A percentile compares a stretch with the other conserved stretches of the same genome.
Conservation (phyloP, 2,329 filamentous ascomycete genomes). For the Zymoseptoria brevis region DNA sequence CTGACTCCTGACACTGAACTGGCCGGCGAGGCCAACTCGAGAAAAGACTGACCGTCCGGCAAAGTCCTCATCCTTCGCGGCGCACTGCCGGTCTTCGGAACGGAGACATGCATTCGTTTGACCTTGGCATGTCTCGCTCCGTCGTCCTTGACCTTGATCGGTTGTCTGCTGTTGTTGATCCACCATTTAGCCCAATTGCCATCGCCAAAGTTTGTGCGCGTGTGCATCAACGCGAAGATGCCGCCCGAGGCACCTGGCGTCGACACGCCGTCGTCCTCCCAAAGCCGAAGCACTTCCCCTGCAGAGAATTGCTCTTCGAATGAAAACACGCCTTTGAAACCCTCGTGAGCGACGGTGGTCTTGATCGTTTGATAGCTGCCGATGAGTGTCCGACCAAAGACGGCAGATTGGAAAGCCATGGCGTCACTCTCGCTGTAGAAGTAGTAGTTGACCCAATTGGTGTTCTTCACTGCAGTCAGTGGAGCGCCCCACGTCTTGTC, state of each 20-base stretch:
- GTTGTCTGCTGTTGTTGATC: constrained; percentile 33
- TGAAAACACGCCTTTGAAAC: constrained; percentile 33
- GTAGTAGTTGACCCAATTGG: constrained; percentile 41
- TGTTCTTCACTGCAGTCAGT: constrained; percentile 30
- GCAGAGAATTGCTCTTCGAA: constrained; percentile 44
- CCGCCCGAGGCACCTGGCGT: constrained; percentile 31
- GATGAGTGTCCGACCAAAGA: constrained; percentile 39
- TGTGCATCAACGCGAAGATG: constrained; percentile 39
- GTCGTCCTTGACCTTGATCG: constrained; percentile 36
- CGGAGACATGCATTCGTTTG: constrained; percentile 35
- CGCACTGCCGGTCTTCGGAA: constrained; percentile 15
- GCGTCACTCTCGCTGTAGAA: constrained; percentile 30
- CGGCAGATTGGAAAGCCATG: constrained; percentile 38
- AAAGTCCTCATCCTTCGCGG: neutral
- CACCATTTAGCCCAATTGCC: constrained; percentile 38
- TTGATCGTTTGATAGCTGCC: constrained; percentile 37
- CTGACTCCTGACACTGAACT: constrained; percentile 36
- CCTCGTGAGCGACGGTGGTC: constrained; percentile 39
- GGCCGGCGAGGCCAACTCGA: neutral
- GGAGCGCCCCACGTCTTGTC: constrained; percentile 29
- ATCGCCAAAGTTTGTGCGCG: constrained; percentile 35
- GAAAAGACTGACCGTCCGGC: neutral
- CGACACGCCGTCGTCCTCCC: constrained; percentile 35
- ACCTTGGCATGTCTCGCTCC: constrained; percentile 34
- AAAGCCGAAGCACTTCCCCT: constrained; percentile 40